Conservation (phyloP, 2,329 filamentous ascomycete genomes). For the Drechslerella dactyloides region DNA sequence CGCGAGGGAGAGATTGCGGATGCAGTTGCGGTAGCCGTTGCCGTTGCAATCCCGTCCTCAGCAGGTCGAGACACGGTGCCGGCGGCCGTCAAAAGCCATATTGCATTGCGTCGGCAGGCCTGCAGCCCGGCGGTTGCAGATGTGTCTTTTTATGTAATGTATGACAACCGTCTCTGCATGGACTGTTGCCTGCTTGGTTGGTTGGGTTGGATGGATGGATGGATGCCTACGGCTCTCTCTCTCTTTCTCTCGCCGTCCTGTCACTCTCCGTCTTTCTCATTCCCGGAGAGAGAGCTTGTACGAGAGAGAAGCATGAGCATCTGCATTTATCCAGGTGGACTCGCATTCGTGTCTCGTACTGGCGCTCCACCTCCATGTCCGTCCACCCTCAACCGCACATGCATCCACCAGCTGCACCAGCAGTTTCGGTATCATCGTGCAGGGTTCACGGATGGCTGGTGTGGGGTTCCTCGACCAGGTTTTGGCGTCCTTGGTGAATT, state of each 20-base stretch:
- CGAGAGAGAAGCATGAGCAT: slow-evolving; percentile 4
- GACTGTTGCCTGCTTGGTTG: slow-evolving; percentile 7
- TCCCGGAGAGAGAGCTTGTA: neutral
- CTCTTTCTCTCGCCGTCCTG: neutral
- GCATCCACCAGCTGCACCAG: slow-evolving; percentile 17
- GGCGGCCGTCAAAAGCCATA: slow-evolving; percentile 3
- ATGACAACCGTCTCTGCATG: slow-evolving; percentile 45
- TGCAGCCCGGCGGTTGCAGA: neutral
- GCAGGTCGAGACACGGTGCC: neutral
- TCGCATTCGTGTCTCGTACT: slow-evolving; percentile 34
- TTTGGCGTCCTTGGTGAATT: slow-evolving; percentile 36
- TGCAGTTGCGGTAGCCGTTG: no score
- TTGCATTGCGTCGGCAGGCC: slow-evolving; percentile 1
- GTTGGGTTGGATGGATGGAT: no score
- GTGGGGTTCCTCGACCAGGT: slow-evolving; percentile 47
- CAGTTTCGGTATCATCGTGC: slow-evolving; percentile 38
- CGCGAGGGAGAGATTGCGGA: slow-evolving; percentile 22
- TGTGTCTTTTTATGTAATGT: slow-evolving; percentile 14
- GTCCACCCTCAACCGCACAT: slow-evolving; percentile 29
- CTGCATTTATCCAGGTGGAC: slow-evolving; percentile 45
- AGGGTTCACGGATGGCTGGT: slow-evolving; percentile 49
- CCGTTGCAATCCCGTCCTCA: neutral
- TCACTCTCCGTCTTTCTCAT: slow-evolving; percentile 28
- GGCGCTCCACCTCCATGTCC: slow-evolving; percentile 26
- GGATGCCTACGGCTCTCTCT: no score